phyloP scores from a whole-genome alignment of 352 stramenopile species.

The Globisporangium iwayamae region DNA sequence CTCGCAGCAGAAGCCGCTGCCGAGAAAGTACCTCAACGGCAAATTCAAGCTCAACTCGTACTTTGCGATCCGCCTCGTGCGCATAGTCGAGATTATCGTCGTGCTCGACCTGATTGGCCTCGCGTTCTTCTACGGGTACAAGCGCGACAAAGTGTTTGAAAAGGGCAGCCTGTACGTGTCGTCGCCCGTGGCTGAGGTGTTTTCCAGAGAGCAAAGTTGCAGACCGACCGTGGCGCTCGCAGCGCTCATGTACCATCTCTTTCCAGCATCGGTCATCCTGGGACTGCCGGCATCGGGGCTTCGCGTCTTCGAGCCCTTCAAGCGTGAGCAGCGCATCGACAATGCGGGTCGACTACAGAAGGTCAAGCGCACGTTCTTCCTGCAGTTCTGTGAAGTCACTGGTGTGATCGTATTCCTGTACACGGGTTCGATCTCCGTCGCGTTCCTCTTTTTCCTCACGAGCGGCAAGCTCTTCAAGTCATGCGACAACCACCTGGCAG shows the following conservation, averaged over 20 bases:
- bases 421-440: slow-evolving; percentile 37
- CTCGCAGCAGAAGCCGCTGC: slow-evolving; percentile 23
- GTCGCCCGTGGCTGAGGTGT: slow-evolving; percentile 36
- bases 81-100: slow-evolving; percentile 59
- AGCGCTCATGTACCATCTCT: slow-evolving; percentile 66
- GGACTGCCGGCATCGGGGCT: slow-evolving; percentile 62
- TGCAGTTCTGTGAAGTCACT: slow-evolving; percentile 76
- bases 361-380: slow-evolving; percentile 72
- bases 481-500: slow-evolving; percentile 36
- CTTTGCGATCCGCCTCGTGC: slow-evolving; percentile 61
- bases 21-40: slow-evolving; percentile 40
- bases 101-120: slow-evolving; percentile 52
- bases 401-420: slow-evolving; percentile 56
- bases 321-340: slow-evolving; percentile 62
- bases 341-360: slow-evolving; percentile 57
- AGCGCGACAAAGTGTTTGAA: slow-evolving; percentile 24
- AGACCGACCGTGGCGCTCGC: slow-evolving; percentile 49
- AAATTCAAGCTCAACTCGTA: slow-evolving; percentile 81
- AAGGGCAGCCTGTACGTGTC: slow-evolving; percentile 42
- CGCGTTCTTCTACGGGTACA: slow-evolving; percentile 57
- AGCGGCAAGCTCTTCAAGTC: slow-evolving; percentile 52
- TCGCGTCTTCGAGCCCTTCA: slow-evolving; percentile 66
- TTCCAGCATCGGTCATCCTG: slow-evolving; percentile 57
- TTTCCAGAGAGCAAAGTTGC: slow-evolving; percentile 38
- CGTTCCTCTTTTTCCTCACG: slow-evolving; percentile 55